Evolutionary conservation across 192 early-diverging fungal species (phyloP).

Genomic region (Physocladia obscura): DNA sequence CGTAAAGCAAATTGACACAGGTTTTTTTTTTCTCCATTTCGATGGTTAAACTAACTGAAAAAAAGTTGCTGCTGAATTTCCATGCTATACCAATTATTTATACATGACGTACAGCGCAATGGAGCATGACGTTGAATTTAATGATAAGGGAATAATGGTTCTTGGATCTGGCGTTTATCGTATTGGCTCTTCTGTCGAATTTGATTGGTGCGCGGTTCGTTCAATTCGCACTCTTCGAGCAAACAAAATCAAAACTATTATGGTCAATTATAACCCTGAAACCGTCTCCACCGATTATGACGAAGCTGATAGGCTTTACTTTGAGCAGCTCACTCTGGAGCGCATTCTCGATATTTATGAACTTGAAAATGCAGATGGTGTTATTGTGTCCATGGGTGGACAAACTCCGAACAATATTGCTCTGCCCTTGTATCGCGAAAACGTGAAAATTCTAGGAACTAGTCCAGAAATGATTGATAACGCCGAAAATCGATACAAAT

Average conservation of each 20-base stretch:
- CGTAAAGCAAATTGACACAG: constrained; percentile 98
- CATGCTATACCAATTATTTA: constrained; percentile 95
- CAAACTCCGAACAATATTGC: constrained; percentile 99
- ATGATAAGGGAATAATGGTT: constrained; percentile 95
- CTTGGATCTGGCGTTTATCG: constrained; percentile 97
- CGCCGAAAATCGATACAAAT: constrained; percentile 97
- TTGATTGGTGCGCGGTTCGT: constrained; percentile 98
- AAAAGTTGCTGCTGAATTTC: constrained; percentile 94
- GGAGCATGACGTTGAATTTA: constrained; percentile 88
- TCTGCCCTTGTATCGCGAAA: constrained; percentile 81
- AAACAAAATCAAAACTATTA: constrained; percentile 87
- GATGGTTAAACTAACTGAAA: background rate
- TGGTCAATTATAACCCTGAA: constrained; percentile 99
- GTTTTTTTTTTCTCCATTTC: constrained; percentile 38
- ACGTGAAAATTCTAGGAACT: constrained; percentile 92
- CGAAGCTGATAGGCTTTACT: constrained; percentile 96
- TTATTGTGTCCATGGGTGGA: constrained; percentile 94
- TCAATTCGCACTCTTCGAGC: constrained; percentile 92
- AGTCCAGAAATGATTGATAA: constrained; percentile 95
- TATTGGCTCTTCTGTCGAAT: constrained; percentile 97
- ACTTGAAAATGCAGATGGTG: constrained; percentile 78
- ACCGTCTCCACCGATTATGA: constrained; percentile 99
- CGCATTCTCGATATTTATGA: constrained; percentile 97
- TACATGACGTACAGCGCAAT: constrained; percentile 97
- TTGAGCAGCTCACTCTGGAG: constrained; percentile 92